A percentile compares a stretch with the other conserved stretches of the same genome.
These are phyloP conservation scores for Solanum sitiens DNA, from an alignment of 257 asterid genomes.

Conservation along the genomic window DNA sequence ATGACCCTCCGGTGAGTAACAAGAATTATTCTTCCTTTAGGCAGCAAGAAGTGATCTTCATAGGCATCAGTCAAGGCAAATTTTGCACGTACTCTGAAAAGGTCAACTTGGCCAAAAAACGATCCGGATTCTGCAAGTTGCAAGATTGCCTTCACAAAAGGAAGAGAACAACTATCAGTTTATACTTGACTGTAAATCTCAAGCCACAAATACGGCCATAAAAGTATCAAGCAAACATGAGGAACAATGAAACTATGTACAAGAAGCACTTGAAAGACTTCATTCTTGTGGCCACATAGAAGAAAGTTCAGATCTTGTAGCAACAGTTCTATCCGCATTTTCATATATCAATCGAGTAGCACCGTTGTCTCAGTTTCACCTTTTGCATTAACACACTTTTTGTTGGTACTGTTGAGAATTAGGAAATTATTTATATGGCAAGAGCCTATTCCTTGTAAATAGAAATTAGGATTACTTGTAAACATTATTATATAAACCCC, in stretches of 20 bases:
- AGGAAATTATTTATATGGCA: background rate
- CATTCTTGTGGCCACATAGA: background rate
- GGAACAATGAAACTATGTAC: background rate
- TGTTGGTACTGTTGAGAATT: background rate
- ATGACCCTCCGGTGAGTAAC: constrained; percentile 83
- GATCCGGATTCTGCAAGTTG: constrained; percentile 93
- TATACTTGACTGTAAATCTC: background rate
- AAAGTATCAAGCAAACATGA: background rate
- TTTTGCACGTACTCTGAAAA: constrained; percentile 94
- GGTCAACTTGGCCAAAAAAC: constrained; percentile 83
- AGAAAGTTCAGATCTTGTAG: background rate
- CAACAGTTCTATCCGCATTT: background rate
- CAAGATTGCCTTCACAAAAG: constrained; percentile 55
- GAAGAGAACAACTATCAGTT: background rate
- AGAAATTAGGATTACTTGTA: background rate
- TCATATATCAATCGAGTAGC: background rate
- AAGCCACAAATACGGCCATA: background rate
- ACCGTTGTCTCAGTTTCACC: background rate
- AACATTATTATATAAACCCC: background rate
- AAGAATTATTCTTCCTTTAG: constrained; percentile 75
- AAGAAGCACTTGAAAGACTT: background rate
- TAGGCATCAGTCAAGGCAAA: constrained; percentile 93
- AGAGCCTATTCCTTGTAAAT: background rate
- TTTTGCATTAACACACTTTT: background rate
- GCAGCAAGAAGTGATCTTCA: constrained; percentile 82